A percentile compares a stretch with the other conserved stretches of the same genome.
These are phyloP conservation scores for Eutrema japonicum DNA, from an alignment of 345 rosid genomes.

Conservation along the genomic window DNA sequence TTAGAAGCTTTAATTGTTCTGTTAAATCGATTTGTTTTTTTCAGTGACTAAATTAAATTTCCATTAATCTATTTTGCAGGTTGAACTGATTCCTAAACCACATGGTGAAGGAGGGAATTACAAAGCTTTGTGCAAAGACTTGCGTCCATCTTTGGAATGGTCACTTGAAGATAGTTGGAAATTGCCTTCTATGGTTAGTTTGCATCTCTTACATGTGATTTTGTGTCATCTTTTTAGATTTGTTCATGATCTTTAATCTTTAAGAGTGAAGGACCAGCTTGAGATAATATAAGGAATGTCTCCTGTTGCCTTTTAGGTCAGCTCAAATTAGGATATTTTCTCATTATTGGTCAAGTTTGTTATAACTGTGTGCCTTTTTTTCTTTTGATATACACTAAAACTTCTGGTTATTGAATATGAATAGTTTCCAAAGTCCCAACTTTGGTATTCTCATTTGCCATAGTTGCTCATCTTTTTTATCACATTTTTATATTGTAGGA, in stretches of 20 bases:
- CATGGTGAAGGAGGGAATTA: slow-evolving; percentile 32
- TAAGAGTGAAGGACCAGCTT: neutral
- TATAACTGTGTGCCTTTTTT: neutral
- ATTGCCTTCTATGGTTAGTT: slow-evolving; percentile 37
- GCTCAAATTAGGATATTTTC: neutral
- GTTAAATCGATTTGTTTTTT: too few species aligned
- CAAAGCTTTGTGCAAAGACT: slow-evolving; percentile 2
- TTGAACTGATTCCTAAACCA: slow-evolving; percentile 33
- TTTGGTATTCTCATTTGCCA: slow-evolving; percentile 10
- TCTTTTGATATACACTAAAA: neutral
- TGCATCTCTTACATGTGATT: neutral
- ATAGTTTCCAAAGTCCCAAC: neutral
- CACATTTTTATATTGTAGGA: slow-evolving; percentile 20
- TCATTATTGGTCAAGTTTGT: neutral
- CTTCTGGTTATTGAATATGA: neutral
- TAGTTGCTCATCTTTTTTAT: neutral
- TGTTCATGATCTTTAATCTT: neutral
- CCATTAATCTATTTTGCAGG: slow-evolving; percentile 10
- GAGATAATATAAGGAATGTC: neutral
- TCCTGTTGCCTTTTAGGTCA: neutral
- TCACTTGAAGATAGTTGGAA: slow-evolving; percentile 33
- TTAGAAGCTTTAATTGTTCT: neutral
- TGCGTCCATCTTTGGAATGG: slow-evolving; percentile 41
- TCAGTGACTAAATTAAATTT: neutral
- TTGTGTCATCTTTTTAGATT: neutral